Evolutionary conservation across 441 rosid genomes (phyloP), one percentile per base, ranked within the genome.

Genomic region (Brassica balearica): DNA sequence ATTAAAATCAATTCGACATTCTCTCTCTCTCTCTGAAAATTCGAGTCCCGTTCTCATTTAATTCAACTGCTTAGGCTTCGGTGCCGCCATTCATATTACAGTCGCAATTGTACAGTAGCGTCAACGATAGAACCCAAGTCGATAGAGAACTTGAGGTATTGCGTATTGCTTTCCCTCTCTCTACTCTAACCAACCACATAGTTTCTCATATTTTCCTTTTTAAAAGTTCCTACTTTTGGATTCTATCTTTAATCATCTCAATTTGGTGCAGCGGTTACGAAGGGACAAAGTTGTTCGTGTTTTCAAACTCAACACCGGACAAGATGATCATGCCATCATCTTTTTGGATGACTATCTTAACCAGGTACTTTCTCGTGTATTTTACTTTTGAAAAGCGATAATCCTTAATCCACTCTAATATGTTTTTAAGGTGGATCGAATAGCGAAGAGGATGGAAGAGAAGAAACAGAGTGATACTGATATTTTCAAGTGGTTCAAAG

Each of bases 281-380:
- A 90, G 97, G 86, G 91, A 86, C 51, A 91, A 90, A 77, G 82
- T 85, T 66, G 78, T 96, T 82, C 94, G 97, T 41, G 65, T 96
- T 77, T 96, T 96, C 83, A 94, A 96, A 71, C 82, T 96, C 41
- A 92, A 87, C 82, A 90, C 93, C 3, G 98, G 97, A 74, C 95
- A 96, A 82, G 93, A 96, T 82, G 98, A 96, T 83, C 97, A 94
- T 73, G 99, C 89, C 1, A 84, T 94, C 20, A 87, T 96, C 91
- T 92, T 94, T 82, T 73, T 86, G 73, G 97, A 92, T 78, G 97
- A 94, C 86, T 94, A 94, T 79, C 82, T 89, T 79, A 81, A 75
- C 71, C 97, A 92, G 97, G 97, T 91, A 81, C 59, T 12, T 11
- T 25, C 5, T 27, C 4, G 17, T 27, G 5, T 61, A 25, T 25